A percentile compares a stretch with the other conserved stretches of the same genome.
phyloP scores from a whole-genome alignment of 768 basidiomycete genomes.

The Mycena belliarum region DNA sequence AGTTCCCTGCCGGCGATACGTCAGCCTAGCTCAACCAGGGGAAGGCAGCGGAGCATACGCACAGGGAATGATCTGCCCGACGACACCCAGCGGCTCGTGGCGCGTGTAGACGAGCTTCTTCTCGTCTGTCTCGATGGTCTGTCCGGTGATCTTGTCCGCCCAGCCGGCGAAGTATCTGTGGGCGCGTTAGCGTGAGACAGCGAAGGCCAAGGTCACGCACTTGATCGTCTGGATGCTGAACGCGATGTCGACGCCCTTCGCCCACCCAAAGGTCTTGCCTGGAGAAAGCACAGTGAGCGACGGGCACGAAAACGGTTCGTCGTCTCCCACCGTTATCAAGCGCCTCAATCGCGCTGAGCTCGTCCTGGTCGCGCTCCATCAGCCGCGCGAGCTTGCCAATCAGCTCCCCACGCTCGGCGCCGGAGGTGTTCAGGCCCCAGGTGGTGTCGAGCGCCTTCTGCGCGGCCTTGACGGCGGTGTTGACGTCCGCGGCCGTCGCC shows the following conservation, averaged over 20 bases:
- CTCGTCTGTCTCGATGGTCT: conserved; percentile 69
- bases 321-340: conserved; percentile 53
- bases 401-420: conserved; percentile 46
- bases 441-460: conserved; percentile 56
- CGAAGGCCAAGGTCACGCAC: not conserved
- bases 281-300: not conserved
- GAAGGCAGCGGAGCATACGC: conserved; percentile 33
- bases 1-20: conserved; percentile 10
- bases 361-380: conserved; percentile 56
- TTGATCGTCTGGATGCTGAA: conserved; percentile 50
- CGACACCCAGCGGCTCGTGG: conserved; percentile 65
- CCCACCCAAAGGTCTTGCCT: conserved; percentile 56
- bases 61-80: conserved; percentile 64
- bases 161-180: conserved; percentile 81
- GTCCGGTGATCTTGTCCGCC: conserved; percentile 83
- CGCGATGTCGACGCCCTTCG: conserved; percentile 48
- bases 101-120: conserved; percentile 66
- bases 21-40: conserved; percentile 8
- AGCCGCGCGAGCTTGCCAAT: conserved; percentile 58
- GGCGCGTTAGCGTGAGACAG: no score
- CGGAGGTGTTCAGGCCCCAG: conserved; percentile 61
- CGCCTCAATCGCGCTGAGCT: conserved; percentile 66
- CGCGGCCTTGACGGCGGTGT: conserved; percentile 63
- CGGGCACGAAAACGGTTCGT: not conserved
- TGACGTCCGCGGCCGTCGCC: conserved; percentile 63